Conservation (phyloP, 177 flowering plant genomes). For the Vitis hybrid region DNA sequence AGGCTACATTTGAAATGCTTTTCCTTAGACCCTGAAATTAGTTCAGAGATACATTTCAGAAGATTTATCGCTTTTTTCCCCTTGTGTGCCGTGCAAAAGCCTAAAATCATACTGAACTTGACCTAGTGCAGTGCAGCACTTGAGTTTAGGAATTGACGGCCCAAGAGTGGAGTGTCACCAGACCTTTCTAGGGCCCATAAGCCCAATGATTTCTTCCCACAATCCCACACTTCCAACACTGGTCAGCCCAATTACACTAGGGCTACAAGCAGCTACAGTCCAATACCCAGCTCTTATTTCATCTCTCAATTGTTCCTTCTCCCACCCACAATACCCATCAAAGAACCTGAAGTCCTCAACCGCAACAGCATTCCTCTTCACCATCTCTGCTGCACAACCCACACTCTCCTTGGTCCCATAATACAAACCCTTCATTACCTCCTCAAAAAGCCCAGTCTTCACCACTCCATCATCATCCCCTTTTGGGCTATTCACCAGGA, state of each 20-base stretch:
- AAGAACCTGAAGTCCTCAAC: constrained; percentile 77
- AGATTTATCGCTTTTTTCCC: no score
- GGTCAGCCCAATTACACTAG: constrained; percentile 59
- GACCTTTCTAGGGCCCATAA: constrained; percentile 62
- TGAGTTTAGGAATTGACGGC: neutral
- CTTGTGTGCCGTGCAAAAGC: no score
- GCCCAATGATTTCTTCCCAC: constrained; percentile 80
- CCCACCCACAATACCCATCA: constrained; percentile 98
- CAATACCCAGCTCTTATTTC: constrained; percentile 89
- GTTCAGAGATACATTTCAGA: no score
- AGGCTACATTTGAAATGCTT: no score
- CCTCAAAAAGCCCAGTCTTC: constrained; percentile 71
- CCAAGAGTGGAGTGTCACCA: constrained; percentile 25
- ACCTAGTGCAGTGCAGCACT: no score
- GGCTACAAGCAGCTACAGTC: constrained; percentile 91
- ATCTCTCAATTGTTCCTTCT: constrained; percentile 61
- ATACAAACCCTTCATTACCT: constrained; percentile 80
- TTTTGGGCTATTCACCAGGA: constrained; percentile 46
- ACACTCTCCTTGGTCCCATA: constrained; percentile 84
- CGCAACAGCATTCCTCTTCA: constrained; percentile 70
- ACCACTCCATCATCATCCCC: constrained; percentile 43
- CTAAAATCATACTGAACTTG: no score
- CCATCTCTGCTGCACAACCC: constrained; percentile 93
- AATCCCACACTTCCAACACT: constrained; percentile 50
- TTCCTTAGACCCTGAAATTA: no score